Base-by-base conservation (phyloP, 2,329 filamentous ascomycete species). In the Tolypocladium sp. region DNA sequence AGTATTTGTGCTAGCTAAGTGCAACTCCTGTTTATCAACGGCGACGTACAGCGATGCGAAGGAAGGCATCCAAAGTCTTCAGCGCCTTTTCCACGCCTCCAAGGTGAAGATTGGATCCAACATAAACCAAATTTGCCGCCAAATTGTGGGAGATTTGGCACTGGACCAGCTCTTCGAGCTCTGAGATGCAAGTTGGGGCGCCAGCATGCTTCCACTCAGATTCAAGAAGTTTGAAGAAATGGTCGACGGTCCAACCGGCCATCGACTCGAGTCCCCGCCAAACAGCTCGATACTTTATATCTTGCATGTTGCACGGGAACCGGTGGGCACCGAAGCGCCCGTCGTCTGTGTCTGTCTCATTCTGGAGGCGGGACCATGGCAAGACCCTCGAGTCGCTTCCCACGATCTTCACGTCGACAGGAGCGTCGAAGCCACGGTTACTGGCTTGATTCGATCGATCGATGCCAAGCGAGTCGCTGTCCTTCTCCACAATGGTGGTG, bases 101-200 rank as follows among this genome's bases (percentile, higher is more conserved):
- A 20, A 27, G 15, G 8, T 57, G 55, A 2, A 57, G 15, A 6
- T 61, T 38, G 3, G 66, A 66, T 3, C 67, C 70, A 12, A 73
- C 62, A 17, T 73, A 73, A 2, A 73, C 10, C 12, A 68, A 27
- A 12, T 66, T 64, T 1, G 63, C 63, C 22, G 38, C 60, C 22
- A 71, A 49, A n/a, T 72, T 72, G 60, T 68, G 33, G 0, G 70
- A 66, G 7, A 72, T 57, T 10, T 62, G 35, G 51, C 70, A 72
- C 0, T 59, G 55, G 0, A 58, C 57, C 2, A 66, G 55, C 9
- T 56, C 58, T 8, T 63, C 52, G 33, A 71, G 57, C 2, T 60
- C 63, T 2, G 46, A 33, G 1, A 55, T 35, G 37, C 42, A 38
- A 3, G 27, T 25, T 9, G 59, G 53, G 5, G 56, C 56, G 22